Conservation (phyloP, 2,329 filamentous ascomycete genomes). For the Grosmannia clavigera region DNA sequence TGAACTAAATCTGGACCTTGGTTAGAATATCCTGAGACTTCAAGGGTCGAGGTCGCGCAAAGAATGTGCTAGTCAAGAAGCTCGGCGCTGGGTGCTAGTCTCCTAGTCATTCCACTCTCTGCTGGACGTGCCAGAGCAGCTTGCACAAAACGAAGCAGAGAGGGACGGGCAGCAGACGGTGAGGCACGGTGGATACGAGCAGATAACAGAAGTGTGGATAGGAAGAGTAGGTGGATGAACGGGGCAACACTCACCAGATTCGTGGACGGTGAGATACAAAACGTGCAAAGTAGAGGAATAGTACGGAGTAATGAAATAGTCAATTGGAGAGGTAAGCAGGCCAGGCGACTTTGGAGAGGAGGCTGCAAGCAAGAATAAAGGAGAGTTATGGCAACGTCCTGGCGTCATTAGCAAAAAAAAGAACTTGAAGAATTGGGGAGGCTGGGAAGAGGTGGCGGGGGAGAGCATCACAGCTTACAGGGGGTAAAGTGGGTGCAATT, state of each 20-base stretch:
- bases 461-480: conserved; percentile 7
- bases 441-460: conserved; percentile 13
- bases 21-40: not conserved
- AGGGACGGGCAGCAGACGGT: not conserved
- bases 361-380: not conserved
- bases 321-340: not conserved
- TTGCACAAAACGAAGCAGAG: not conserved
- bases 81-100: not conserved
- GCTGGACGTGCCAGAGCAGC: not conserved
- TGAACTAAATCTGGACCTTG: not conserved
- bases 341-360: not conserved
- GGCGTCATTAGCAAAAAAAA: conserved; percentile 9
- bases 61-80: not conserved
- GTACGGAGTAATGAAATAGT: not conserved
- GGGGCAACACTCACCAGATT: not conserved
- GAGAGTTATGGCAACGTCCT: conserved; percentile 6
- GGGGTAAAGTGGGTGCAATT: conserved; percentile 5
- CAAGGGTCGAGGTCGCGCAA: not conserved
- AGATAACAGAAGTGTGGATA: not conserved
- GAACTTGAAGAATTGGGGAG: conserved; percentile 9
- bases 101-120: not conserved
- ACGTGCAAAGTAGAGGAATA: not conserved
- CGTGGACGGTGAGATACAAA: not conserved
- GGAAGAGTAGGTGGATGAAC: not conserved
- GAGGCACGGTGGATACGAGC: not conserved